These are phyloP conservation scores for Pyricularia pennisetigena DNA, from an alignment of 2,329 filamentous ascomycete species.

Conservation along the genomic window DNA sequence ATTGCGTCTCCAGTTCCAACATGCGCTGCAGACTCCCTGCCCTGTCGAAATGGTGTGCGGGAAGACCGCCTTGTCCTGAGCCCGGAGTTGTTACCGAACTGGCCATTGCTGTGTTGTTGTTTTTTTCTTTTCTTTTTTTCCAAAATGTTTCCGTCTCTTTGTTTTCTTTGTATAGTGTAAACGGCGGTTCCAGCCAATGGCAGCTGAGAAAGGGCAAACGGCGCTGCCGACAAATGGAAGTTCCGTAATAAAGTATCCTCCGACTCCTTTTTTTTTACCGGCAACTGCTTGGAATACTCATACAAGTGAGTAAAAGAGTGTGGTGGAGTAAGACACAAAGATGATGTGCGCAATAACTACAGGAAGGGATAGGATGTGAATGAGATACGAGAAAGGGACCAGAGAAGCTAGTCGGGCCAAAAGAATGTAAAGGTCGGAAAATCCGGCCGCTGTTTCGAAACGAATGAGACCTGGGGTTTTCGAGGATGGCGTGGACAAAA, in stretches of 20 bases:
- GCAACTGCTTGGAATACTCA: neutral
- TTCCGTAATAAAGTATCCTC: neutral
- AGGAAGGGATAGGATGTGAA: neutral
- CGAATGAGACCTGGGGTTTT: neutral
- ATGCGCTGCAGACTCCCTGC: slow-evolving; percentile 45
- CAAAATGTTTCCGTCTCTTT: neutral
- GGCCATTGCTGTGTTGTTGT: neutral
- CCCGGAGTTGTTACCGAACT: neutral
- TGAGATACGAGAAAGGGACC: neutral
- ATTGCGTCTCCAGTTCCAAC: slow-evolving; percentile 48
- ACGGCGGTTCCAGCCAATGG: neutral
- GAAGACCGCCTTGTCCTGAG: neutral
- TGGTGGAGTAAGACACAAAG: neutral
- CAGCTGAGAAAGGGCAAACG: neutral
- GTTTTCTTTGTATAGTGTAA: neutral
- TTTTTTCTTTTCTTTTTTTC: neutral
- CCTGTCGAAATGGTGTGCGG: slow-evolving; percentile 15
- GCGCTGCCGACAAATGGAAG: neutral
- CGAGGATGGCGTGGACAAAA: neutral
- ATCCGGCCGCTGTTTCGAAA: neutral
- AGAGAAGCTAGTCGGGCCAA: neutral
- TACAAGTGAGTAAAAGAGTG: neutral
- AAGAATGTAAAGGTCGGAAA: neutral
- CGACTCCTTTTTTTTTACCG: neutral
- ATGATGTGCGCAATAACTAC: neutral